Base-by-base conservation (phyloP, 2,329 filamentous ascomycete genomes). In the Diaporthe caulivora region DNA sequence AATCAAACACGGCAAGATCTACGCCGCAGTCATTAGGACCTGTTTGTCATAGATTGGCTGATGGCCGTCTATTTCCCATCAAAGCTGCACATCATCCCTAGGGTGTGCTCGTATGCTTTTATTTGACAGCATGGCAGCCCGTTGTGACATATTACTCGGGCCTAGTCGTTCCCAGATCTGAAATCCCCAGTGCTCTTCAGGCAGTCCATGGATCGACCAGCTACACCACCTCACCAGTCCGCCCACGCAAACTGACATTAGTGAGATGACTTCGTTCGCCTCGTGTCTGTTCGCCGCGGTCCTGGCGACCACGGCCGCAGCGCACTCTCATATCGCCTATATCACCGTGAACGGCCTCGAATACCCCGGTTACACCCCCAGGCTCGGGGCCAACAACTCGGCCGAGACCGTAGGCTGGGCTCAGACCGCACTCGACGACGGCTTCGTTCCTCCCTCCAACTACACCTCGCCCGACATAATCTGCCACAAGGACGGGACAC, bases 401-500 rank as follows among this genome's bases (percentile, higher is more conserved):
- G 62, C 76, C 49, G 73, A 77, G 58, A 68, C 82, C 31, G 86
- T 89, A 68, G 91, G 86, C 75, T 92, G 91, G 90, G 84, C 84
- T 21, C 86, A 85, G 58, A 80, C 83, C 9, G 85, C 86, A 49
- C 77, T 80, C 0, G 88, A 90, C 78, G 84, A 87, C 76, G 89
- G 89, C 37, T 91, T 86, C 79, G 82, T 91, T 72, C 80, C 84
- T n/a, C 85, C 85, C 1, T 77, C 79, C 53, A 81, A 82, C 73
- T 91, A 89, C 81, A 79, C 81, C 31, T 79, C 80, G 42, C 74
- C 84, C 44, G 85, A 91, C 78, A 91, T 92, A 76, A 89, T 91
- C 82, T 92, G 90, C 84, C 91, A 93, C 85, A 85, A 85, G 80
- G 82, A 82, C 55, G 90, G 87, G 40, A 84, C 85, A 37, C 85